These are phyloP conservation scores for Inga oerstediana DNA, from an alignment of 306 rosid genomes.

Conservation along the genomic window DNA sequence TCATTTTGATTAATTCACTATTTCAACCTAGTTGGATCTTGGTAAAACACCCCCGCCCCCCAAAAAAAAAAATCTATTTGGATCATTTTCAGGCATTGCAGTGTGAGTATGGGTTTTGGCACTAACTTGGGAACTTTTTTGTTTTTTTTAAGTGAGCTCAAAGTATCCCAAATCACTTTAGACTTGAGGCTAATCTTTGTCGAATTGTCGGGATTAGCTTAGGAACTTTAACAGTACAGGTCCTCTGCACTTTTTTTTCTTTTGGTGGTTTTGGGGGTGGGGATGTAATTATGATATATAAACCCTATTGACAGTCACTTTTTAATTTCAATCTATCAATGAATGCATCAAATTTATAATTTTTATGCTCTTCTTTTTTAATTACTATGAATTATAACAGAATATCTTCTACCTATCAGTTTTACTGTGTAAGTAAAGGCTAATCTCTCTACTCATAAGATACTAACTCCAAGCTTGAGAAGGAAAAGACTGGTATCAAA, in stretches of 20 bases:
- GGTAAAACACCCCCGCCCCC: background rate
- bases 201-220: background rate
- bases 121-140: background rate
- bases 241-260: background rate
- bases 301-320: background rate
- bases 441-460: background rate
- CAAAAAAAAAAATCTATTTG: background rate
- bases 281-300: background rate
- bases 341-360: background rate
- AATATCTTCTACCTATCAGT: background rate
- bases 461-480: background rate
- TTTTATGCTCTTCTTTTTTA: background rate
- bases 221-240: background rate
- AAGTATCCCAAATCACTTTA: too few species aligned
- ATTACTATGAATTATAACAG: background rate
- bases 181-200: too few species aligned
- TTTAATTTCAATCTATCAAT: background rate
- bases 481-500: background rate
- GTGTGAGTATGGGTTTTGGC: background rate
- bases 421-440: background rate
- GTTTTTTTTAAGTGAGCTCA: background rate
- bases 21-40: background rate
- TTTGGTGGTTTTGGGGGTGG: too few species aligned
- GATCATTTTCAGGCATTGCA: background rate
- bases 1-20: background rate